Base-by-base conservation (phyloP, 1,284 basidiomycete species). In the Inonotus hispidus region DNA sequence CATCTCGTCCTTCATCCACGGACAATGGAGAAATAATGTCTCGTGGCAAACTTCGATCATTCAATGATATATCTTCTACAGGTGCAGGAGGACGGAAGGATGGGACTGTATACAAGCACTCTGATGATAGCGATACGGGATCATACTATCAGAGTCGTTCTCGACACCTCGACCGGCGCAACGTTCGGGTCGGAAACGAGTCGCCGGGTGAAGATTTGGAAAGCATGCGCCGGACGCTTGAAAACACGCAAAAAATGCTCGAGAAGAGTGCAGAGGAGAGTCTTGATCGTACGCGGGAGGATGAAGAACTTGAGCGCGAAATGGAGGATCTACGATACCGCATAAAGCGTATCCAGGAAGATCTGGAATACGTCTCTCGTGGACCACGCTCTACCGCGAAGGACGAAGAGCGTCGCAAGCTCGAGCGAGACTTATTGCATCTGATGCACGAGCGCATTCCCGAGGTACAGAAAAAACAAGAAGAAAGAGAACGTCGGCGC, bases 361-460 rank as follows among this genome's bases (percentile, higher is more conserved):
- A 99, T 72, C 80, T 99, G 50, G 95, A 98, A 53, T 94, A 96
- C 69, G 85, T 90, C 60, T 86, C 88, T 19, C 85, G 89, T 19
- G 92, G 93, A 0, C 85, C 94, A 1, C 81, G 87, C 60, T 84
- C 87, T 8, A 73, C 79, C 4, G 81, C 83, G 8, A 93, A 93
- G 72, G 93, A 96, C 63, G 88, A 94, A 65, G 93, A 97, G 70
- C 81, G 90, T 57, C 79, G 97, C 37, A 84, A 87, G 69, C 81
- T 97, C 23, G 97, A 99, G 75, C 82, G 97, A 43, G 93, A 98
- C 68, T 78, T 98, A 43, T 74, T 98, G 66, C 81, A 82, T 60
- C 78, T 99, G 54, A 86, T 93, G 85, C 94, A 98, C 69, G 94
- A 97, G 71, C 84, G 90, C 59, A 79, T 99, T 2, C 97, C 96